Evolutionary conservation across 148 eudicot species (phyloP).

Genomic region (Oxyria digyna): DNA sequence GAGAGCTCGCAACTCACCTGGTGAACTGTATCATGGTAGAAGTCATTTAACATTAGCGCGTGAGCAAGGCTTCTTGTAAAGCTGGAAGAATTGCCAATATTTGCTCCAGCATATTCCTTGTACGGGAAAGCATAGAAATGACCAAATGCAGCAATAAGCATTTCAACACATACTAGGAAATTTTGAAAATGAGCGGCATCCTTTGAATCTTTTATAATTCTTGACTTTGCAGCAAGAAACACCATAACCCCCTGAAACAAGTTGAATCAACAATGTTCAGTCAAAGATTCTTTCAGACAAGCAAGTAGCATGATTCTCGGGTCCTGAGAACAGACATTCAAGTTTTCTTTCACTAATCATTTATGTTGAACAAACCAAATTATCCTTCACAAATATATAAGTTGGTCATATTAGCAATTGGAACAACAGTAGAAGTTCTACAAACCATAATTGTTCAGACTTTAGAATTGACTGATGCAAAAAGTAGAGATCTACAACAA

Average conservation of each 20-base stretch:
- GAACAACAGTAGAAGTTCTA: neutral
- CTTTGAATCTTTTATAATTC: slow-evolving; percentile 54
- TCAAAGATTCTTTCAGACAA: neutral
- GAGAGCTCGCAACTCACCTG: slow-evolving; percentile 41
- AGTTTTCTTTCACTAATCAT: neutral
- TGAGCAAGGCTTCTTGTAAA: slow-evolving; percentile 78
- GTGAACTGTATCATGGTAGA: slow-evolving; percentile 96
- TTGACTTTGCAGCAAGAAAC: slow-evolving; percentile 87
- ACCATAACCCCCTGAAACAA: slow-evolving; percentile 73
- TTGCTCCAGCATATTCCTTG: slow-evolving; percentile 97
- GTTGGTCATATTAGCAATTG: neutral
- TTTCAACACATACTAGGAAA: slow-evolving; percentile 85
- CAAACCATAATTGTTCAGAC: neutral
- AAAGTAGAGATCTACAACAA: neutral
- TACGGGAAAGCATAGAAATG: slow-evolving; percentile 95
- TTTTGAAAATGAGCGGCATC: slow-evolving; percentile 89
- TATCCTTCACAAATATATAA: neutral
- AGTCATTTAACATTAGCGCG: slow-evolving; percentile 80
- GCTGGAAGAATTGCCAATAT: slow-evolving; percentile 62
- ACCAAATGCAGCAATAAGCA: slow-evolving; percentile 92
- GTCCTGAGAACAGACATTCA: neutral
- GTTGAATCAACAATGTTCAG: slow-evolving; percentile 8
- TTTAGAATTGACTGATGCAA: neutral
- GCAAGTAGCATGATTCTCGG: neutral
- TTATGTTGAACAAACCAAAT: neutral